phyloP scores from a whole-genome alignment of 2,329 filamentous ascomycete genomes.

The Cladosporium sp. region DNA sequence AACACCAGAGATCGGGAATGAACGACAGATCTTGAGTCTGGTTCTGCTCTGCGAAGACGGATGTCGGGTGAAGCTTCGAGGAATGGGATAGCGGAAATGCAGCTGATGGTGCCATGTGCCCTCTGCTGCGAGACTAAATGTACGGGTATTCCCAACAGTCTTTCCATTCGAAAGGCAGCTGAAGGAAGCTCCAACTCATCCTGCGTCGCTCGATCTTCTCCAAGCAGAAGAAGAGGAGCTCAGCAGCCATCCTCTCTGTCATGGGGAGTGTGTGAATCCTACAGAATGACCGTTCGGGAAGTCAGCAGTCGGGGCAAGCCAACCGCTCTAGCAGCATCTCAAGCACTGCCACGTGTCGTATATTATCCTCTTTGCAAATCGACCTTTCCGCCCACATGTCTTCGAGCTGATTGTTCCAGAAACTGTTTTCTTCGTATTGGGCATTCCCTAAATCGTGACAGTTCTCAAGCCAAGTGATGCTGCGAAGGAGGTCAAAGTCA shows the following conservation, averaged over 20 bases:
- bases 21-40: no score
- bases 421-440: neutral
- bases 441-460: neutral
- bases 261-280: neutral
- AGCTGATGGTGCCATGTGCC: neutral
- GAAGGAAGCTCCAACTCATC: neutral
- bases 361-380: neutral
- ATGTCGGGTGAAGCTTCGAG: neutral
- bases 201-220: neutral
- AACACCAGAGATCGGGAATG: no score
- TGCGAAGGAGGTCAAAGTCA: neutral
- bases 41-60: no score
- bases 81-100: neutral
- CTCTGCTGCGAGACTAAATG: neutral
- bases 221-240: neutral
- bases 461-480: neutral
- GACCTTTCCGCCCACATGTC: neutral
- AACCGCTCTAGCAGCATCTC: neutral
- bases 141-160: conserved; percentile 2
- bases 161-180: neutral
- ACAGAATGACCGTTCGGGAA: neutral
- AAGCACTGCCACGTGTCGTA: neutral
- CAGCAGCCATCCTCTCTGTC: neutral
- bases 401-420: neutral
- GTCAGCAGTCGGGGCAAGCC: neutral